These are phyloP conservation scores for Aspergillus floridensis DNA, from an alignment of 2,329 filamentous ascomycete genomes.

Conservation along the genomic window DNA sequence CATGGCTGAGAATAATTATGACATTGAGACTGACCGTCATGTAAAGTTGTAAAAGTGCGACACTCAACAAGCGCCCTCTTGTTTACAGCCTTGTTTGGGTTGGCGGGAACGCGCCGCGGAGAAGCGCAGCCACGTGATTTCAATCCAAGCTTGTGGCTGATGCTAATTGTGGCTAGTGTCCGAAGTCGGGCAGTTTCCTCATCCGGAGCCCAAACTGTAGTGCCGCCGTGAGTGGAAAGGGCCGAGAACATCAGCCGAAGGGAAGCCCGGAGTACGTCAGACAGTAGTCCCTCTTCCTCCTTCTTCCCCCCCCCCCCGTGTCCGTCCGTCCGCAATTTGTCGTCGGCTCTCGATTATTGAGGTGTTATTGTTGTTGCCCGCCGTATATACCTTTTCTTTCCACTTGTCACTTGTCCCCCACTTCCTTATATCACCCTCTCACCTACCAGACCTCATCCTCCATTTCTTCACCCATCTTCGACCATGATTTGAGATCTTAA, in stretches of 20 bases:
- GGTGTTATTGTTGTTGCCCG: neutral
- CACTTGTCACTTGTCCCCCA: neutral
- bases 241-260: constrained; percentile 18
- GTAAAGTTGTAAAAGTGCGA: neutral
- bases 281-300: neutral
- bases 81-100: constrained; percentile 27
- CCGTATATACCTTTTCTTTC: constrained; percentile 4
- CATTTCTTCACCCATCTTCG: constrained; percentile 5
- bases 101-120: constrained; percentile 20
- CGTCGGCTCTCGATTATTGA: neutral
- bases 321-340: neutral
- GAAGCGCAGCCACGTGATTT: constrained; percentile 18
- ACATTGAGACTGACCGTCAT: constrained; percentile 11
- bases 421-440: neutral
- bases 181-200: constrained; percentile 2
- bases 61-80: constrained; percentile 2
- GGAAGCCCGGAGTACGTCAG: constrained; percentile 22
- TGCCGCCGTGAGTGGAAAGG: neutral
- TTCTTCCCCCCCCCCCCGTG: neutral
- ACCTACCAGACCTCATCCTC: neutral
- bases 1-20: constrained; percentile 19
- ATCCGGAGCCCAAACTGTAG: neutral
- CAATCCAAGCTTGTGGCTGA: neutral
- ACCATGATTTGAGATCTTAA: constrained; percentile 25
- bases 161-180: neutral